These are phyloP conservation scores for Podospora anserina DNA, from an alignment of 495 filamentous ascomycete species.

Conservation along the genomic window DNA sequence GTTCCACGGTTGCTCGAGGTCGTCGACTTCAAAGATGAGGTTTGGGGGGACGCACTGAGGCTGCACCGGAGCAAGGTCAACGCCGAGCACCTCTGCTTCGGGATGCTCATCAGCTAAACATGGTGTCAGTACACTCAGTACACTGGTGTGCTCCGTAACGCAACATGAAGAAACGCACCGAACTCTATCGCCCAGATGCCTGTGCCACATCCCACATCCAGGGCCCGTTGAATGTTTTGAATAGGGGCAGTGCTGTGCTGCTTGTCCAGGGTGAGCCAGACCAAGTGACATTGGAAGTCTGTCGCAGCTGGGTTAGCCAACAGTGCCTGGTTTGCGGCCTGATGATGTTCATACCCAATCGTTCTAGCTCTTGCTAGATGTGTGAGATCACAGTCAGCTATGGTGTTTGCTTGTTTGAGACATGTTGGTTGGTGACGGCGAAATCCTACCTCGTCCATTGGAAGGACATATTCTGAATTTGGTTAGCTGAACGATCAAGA, in stretches of 20 bases:
- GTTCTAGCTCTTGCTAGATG: slow-evolving; percentile 17
- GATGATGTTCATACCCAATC: slow-evolving; percentile 4
- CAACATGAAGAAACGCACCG: background rate
- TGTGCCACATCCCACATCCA: slow-evolving; percentile 19
- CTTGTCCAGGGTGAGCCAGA: slow-evolving; percentile 20
- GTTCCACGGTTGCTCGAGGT: slow-evolving; percentile 52
- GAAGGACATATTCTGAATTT: slow-evolving; percentile 17
- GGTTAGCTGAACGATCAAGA: background rate
- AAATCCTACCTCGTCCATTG: slow-evolving; percentile 18
- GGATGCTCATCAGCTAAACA: slow-evolving; percentile 9
- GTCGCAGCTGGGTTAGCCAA: background rate
- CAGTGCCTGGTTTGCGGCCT: background rate
- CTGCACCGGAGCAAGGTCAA: slow-evolving; percentile 53
- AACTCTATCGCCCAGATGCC: slow-evolving; percentile 20
- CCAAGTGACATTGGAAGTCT: slow-evolving; percentile 21
- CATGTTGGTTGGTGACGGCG: background rate
- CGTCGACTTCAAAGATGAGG: slow-evolving; percentile 51
- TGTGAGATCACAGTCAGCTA: background rate
- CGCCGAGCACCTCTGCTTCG: slow-evolving; percentile 6
- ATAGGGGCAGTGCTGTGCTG: slow-evolving; percentile 11
- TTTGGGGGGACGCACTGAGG: slow-evolving; percentile 54
- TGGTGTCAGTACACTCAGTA: background rate
- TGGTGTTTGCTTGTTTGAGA: background rate
- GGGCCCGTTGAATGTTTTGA: slow-evolving; percentile 6
- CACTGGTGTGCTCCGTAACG: background rate